Base-by-base conservation (phyloP, 768 basidiomycete genomes). In the Mycena latifolia region DNA sequence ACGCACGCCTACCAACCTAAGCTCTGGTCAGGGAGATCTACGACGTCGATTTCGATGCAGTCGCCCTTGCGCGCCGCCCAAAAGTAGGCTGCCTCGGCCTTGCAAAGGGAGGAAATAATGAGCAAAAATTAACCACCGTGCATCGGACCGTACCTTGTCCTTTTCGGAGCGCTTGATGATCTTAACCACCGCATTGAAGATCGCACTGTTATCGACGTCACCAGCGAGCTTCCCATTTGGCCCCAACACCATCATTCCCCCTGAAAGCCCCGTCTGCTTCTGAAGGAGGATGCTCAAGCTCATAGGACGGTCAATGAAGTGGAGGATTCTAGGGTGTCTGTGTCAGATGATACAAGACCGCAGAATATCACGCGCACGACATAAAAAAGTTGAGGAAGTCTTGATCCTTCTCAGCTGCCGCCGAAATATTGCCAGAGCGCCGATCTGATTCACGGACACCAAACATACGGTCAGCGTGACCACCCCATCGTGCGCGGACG, bases 401-500 rank as follows among this genome's bases (percentile, higher is more conserved):
- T n/a, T 53, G 41, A 3, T 33, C 24, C 9, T n/a, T 47, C 8
- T 45, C 8, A 25, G 22, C 24, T 2, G 12, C 47, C 5, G 45
- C 11, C 1, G 22, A 1, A 18, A 35, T 35, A 14, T 46, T 47
- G 12, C 60, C 60, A 3, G 60, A 52, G 5, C 54, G 58, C 22
- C 65, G 37, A 9, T 69, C 50, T 5, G 33, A 46, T 35, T 66
- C 54, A 7, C 27, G 5, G 5, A 69, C 41, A 10, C 58, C 56
- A 25, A 64, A 58, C 43, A 68, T 46, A 2, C 56, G 31, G 37
- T 69, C 64, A 10, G 65, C 64, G 27, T 61, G 59, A 0, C 68
- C 65, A 7, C 65, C 67, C 64, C 64, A 66, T 11, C 65, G 64
- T 12, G 64, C 64, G 25, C 67, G 64, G 27, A 69, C 58, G 8